These are phyloP conservation scores for Diplodia scrobiculata DNA, from an alignment of 2,329 filamentous ascomycete species.

Conservation along the genomic window DNA sequence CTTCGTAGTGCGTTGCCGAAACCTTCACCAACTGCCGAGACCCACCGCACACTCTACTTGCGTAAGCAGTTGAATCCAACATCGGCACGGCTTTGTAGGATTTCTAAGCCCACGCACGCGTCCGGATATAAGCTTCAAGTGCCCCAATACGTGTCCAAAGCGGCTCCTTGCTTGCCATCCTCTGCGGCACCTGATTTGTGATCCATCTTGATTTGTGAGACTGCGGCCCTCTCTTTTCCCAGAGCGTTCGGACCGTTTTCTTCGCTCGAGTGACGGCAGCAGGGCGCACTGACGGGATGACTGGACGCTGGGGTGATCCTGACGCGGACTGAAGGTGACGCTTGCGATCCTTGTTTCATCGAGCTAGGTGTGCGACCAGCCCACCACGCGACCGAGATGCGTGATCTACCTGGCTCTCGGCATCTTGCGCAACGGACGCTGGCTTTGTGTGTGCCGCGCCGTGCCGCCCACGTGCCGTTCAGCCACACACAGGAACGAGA, in stretches of 20 bases:
- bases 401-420: background rate
- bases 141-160: background rate
- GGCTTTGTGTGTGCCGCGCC: background rate
- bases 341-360: background rate
- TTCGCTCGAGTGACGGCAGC: background rate
- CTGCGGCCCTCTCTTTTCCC: background rate
- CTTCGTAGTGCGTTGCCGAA: background rate
- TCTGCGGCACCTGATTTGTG: background rate
- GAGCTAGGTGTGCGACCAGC: background rate
- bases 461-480: background rate
- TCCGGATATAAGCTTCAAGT: background rate
- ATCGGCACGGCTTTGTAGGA: background rate
- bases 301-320: background rate
- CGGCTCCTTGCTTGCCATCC: background rate
- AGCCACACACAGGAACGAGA: constrained; percentile 1
- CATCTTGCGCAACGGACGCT: background rate
- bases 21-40: background rate
- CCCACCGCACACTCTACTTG: background rate
- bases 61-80: background rate
- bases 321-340: constrained; percentile 1
- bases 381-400: background rate
- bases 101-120: background rate
- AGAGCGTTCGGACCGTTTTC: background rate
- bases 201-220: background rate
- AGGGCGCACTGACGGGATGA: background rate